phyloP scores from a whole-genome alignment of 2,329 filamentous ascomycete genomes.

The Sordariomycetes sp. region DNA sequence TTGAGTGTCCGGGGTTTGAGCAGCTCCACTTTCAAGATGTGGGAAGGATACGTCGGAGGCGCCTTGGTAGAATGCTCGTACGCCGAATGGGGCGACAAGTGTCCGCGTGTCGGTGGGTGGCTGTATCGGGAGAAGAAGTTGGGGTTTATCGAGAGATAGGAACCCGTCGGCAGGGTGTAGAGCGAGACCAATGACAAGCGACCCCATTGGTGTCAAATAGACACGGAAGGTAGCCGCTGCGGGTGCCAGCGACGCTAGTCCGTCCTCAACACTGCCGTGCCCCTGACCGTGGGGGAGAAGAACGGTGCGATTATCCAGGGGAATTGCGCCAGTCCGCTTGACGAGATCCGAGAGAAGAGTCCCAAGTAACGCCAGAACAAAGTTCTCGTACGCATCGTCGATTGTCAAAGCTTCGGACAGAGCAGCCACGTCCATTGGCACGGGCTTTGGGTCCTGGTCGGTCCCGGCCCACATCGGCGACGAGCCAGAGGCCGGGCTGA shows the following conservation, averaged over 20 bases:
- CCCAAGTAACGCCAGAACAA: constrained; percentile 36
- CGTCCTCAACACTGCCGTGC: neutral
- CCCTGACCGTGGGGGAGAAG: constrained; percentile 19
- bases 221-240: constrained; percentile 37
- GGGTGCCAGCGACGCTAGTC: neutral
- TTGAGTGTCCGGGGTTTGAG: constrained; percentile 40
- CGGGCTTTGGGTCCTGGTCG: neutral
- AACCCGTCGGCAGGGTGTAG: constrained; percentile 2
- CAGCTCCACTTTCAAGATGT: constrained; percentile 20
- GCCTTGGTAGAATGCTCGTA: constrained; percentile 1
- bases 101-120: constrained; percentile 12
- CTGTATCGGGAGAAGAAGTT: constrained; percentile 8
- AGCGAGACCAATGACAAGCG: constrained; percentile 26
- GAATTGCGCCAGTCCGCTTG: constrained; percentile 30
- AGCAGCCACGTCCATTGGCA: constrained; percentile 14
- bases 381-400: constrained; percentile 37
- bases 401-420: constrained; percentile 15
- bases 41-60: constrained; percentile 16
- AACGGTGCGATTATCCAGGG: constrained; percentile 38
- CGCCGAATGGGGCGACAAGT: constrained; percentile 9
- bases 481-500: constrained; percentile 26
- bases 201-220: constrained; percentile 41
- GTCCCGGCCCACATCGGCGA: constrained; percentile 22
- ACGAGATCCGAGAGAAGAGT: constrained; percentile 38
- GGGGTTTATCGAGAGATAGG: constrained; percentile 2